A percentile compares a stretch with the other conserved stretches of the same genome.
These are phyloP conservation scores for Quercus tomentella DNA, from an alignment of 331 rosid species.

Conservation along the genomic window DNA sequence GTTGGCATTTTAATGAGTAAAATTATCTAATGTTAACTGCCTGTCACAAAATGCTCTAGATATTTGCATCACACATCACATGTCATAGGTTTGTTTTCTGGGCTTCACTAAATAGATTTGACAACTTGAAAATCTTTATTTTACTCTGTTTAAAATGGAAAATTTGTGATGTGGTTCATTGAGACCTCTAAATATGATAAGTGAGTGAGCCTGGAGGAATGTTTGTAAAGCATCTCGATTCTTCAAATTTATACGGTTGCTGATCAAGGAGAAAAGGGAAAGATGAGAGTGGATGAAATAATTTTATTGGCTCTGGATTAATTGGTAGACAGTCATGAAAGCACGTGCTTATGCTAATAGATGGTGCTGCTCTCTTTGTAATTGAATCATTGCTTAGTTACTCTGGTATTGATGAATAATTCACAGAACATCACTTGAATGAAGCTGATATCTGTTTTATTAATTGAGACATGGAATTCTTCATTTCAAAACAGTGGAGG, in stretches of 20 bases:
- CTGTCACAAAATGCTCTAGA: not conserved
- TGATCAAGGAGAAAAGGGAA: not conserved
- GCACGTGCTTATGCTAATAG: not conserved
- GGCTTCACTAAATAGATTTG: not conserved
- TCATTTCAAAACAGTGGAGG: not conserved
- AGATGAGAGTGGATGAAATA: not conserved
- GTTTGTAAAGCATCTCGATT: not conserved
- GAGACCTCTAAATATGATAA: not conserved
- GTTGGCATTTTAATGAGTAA: not conserved
- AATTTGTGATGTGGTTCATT: not conserved
- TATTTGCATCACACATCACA: not conserved
- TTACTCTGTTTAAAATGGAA: not conserved
- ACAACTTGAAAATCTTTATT: not conserved
- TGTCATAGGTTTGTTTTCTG: not conserved
- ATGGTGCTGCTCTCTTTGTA: not conserved
- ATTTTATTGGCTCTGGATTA: not conserved
- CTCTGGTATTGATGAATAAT: too few relatives aligned
- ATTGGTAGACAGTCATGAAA: not conserved
- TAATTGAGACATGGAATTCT: not conserved
- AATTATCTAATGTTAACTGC: not conserved
- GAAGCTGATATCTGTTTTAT: not conserved
- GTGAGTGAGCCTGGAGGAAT: not conserved
- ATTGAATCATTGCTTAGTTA: not conserved
- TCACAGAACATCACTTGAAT: too few relatives aligned
- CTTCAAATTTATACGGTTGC: not conserved